Conservation (phyloP, 805 yeast genomes). For the Ogataea parapolymorpha region DNA sequence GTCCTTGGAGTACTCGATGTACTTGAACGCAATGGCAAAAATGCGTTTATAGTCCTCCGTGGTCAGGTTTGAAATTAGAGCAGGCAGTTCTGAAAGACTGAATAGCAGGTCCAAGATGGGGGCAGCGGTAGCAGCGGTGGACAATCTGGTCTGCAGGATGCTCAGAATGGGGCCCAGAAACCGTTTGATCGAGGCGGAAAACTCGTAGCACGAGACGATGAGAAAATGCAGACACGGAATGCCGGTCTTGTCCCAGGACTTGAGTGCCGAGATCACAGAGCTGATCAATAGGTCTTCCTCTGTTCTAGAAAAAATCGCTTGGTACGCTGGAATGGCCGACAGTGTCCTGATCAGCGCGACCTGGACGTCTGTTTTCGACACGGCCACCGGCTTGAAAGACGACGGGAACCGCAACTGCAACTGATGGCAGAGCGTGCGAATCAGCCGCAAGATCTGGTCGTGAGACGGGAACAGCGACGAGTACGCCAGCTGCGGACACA, state of each 20-base stretch:
- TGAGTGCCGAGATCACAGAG: slow-evolving; percentile 56
- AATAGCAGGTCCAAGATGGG: slow-evolving; percentile 74
- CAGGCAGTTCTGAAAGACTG: slow-evolving; percentile 62
- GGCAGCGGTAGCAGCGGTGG: slow-evolving; percentile 64
- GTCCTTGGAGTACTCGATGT: slow-evolving; percentile 69
- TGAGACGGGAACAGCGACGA: slow-evolving; percentile 46
- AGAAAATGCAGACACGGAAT: slow-evolving; percentile 75
- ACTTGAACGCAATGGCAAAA: slow-evolving; percentile 79
- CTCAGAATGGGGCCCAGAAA: slow-evolving; percentile 65
- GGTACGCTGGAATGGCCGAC: slow-evolving; percentile 62
- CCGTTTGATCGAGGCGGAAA: slow-evolving; percentile 69
- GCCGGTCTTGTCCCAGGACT: slow-evolving; percentile 76
- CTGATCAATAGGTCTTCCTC: slow-evolving; percentile 65
- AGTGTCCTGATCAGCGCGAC: slow-evolving; percentile 61
- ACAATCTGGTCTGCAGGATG: slow-evolving; percentile 70
- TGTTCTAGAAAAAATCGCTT: slow-evolving; percentile 45
- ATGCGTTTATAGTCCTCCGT: slow-evolving; percentile 75
- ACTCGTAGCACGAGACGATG: slow-evolving; percentile 75
- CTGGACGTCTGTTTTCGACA: slow-evolving; percentile 60
- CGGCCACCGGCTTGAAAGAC: slow-evolving; percentile 37
- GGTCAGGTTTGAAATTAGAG: slow-evolving; percentile 66
- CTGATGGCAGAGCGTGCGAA: slow-evolving; percentile 52
- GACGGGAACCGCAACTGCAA: slow-evolving; percentile 48
- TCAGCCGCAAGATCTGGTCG: slow-evolving; percentile 41
- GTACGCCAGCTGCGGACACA: slow-evolving; percentile 68